Base-by-base conservation (phyloP, 352 stramenopile genomes). In the Globisporangium irregulare region DNA sequence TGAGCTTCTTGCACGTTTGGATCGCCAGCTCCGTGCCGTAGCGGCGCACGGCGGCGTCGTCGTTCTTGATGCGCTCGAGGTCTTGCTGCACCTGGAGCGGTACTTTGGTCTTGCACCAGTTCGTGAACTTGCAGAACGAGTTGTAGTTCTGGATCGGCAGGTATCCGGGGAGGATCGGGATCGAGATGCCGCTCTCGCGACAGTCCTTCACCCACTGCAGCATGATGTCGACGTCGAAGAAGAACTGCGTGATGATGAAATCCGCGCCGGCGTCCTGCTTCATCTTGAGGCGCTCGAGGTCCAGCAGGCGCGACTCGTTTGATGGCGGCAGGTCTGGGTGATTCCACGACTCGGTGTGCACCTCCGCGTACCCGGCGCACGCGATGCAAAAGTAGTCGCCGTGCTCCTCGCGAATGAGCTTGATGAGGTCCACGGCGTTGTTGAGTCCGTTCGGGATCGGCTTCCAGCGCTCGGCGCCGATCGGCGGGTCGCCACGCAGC, bases 221-320 rank as follows among this genome's bases (percentile, higher is more conserved):
- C 85, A 99, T 99, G 54, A 98, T 97, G 71, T 97, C 90, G 32
- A 94, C 87, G 74, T 99, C 97, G 72, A 99, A 99, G 79, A 99
- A 99, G 92, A 99, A 99, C 90, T 99, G 97, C n/a, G 97, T 99
- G 76, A 99, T 98, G 75, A 99, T 98, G 32, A 99, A 98, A 72
- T 99, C 96, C 32, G 95, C 97, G 54, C 98, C 98, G 50, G 97
- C 97, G 76, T 99, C 97, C 68, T 93, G 84, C 70, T 98, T 99
- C 36, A 94, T 77, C 79, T 99, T 99, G 55, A 99, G 87, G 68
- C 98, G 99, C 66, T 90, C 82, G 76, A 99, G 91, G 78, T 99
- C 97, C 32, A 92, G 64, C 25, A 77, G 50, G 10, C 82, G 78
- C n/a, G 83, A 80, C 72, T 94, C 78, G 53, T 91, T 79, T 41